Evolutionary conservation across 2,329 filamentous ascomycete species (phyloP).

Genomic region (Paradendryphiella salina): DNA sequence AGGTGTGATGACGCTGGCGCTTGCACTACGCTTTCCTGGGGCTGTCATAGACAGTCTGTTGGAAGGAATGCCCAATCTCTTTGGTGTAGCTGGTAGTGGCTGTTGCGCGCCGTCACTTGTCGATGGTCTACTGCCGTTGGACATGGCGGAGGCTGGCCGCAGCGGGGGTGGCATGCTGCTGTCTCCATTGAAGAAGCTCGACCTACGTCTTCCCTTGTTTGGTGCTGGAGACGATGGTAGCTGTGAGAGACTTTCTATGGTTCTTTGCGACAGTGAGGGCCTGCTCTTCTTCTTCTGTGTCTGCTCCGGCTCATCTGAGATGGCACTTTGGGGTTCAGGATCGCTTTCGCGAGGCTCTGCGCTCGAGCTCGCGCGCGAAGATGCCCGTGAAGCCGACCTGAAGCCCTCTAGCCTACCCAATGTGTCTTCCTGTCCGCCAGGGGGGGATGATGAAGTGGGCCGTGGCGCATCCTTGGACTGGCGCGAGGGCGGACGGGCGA

Average conservation of each 20-base stretch:
- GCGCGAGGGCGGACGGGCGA: constrained; percentile 41
- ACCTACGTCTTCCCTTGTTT: constrained; percentile 64
- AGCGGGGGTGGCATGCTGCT: constrained; percentile 64
- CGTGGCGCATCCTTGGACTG: constrained; percentile 32
- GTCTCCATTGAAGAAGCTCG: constrained; percentile 72
- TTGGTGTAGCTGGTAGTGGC: constrained; percentile 38
- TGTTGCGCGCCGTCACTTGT: constrained; percentile 49
- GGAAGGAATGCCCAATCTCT: constrained; percentile 19
- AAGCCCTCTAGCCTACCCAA: constrained; percentile 51
- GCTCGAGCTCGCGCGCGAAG: constrained; percentile 46
- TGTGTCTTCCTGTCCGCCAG: constrained; percentile 43
- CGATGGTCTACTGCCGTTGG: constrained; percentile 57
- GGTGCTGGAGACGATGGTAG: constrained; percentile 72
- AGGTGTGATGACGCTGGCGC: constrained; percentile 31
- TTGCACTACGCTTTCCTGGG: constrained; percentile 45
- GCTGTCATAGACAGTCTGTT: constrained; percentile 40
- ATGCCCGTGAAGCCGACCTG: constrained; percentile 48
- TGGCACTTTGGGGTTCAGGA: constrained; percentile 22
- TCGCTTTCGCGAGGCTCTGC: constrained; percentile 43
- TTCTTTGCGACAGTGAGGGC: constrained; percentile 76
- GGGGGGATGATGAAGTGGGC: constrained; percentile 13
- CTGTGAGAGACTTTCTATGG: constrained; percentile 79
- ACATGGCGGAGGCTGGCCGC: constrained; percentile 64
- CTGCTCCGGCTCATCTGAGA: constrained; percentile 20
- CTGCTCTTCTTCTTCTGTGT: constrained; percentile 46